Evolutionary conservation across 192 early-diverging fungal species (phyloP).

Genomic region (Lunasporangiospora selenospora): DNA sequence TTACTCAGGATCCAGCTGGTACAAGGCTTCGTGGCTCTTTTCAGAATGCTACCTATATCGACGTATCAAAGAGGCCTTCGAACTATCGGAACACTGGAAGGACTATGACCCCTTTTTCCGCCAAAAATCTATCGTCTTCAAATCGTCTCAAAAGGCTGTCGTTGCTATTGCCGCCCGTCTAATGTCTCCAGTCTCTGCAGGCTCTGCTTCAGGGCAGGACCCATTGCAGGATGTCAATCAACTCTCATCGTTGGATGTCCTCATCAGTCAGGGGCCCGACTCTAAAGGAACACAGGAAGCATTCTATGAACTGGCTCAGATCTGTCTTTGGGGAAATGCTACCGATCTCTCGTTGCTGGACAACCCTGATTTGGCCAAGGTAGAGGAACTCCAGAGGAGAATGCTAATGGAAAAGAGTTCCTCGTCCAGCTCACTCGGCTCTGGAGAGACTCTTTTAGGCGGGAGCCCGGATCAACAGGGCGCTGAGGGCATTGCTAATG

Average conservation of each 20-base stretch:
- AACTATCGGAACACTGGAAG: conserved; percentile 62
- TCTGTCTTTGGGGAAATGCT: conserved; percentile 92
- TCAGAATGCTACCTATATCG: conserved; percentile 88
- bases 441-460: neutral
- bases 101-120: conserved; percentile 76
- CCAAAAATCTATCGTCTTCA: conserved; percentile 75
- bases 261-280: conserved; percentile 37
- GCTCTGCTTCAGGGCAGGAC: conserved; percentile 1
- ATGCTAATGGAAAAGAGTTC: conserved; percentile 15
- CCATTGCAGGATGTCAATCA: neutral
- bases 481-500: no score
- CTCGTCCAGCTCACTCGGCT: neutral
- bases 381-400: conserved; percentile 70
- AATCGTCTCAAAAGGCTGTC: conserved; percentile 67
- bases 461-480: neutral
- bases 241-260: conserved; percentile 22
- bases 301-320: conserved; percentile 74
- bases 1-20: conserved; percentile 72
- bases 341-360: conserved; percentile 83
- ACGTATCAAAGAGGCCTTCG: conserved; percentile 68
- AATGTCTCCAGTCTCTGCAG: conserved; percentile 30
- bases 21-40: conserved; percentile 79
- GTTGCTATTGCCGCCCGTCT: conserved; percentile 70
- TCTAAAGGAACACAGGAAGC: conserved; percentile 21
- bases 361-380: conserved; percentile 68